These are phyloP conservation scores for Oldenlandia corymbosa DNA, from an alignment of 257 asterid genomes.

Conservation along the genomic window DNA sequence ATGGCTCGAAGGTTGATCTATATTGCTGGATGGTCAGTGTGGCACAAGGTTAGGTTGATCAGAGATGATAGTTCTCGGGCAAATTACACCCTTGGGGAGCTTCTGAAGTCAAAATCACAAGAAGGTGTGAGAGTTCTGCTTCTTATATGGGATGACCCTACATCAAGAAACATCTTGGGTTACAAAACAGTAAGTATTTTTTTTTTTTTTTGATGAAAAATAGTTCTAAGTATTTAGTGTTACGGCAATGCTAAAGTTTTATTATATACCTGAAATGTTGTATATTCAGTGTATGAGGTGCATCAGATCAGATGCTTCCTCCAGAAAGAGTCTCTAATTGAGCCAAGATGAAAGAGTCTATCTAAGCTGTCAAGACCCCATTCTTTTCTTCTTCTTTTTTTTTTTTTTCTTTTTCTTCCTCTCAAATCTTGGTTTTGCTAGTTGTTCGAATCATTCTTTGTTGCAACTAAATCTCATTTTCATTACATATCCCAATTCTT, in stretches of 20 bases:
- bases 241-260: no score
- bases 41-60: conserved; percentile 89
- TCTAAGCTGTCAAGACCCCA: not conserved
- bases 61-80: conserved; percentile 65
- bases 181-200: conserved; percentile 70
- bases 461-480: not conserved
- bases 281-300: not conserved
- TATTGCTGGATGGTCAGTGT: conserved; percentile 96
- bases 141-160: conserved; percentile 97
- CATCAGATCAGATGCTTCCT: not conserved
- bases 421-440: not conserved
- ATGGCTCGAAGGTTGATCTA: conserved; percentile 79
- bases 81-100: conserved; percentile 72
- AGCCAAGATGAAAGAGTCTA: not conserved
- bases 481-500: not conserved
- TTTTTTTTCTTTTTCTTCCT: no score
- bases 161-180: conserved; percentile 89
- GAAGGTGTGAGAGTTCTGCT: conserved; percentile 99
- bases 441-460: not conserved
- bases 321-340: not conserved
- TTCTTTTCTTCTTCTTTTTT: no score
- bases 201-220: no score
- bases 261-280: no score
- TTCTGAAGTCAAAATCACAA: conserved; percentile 83
- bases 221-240: no score